Conservation (phyloP, 2,329 filamentous ascomycete genomes). For the Dendrostoma leiphaemia region DNA sequence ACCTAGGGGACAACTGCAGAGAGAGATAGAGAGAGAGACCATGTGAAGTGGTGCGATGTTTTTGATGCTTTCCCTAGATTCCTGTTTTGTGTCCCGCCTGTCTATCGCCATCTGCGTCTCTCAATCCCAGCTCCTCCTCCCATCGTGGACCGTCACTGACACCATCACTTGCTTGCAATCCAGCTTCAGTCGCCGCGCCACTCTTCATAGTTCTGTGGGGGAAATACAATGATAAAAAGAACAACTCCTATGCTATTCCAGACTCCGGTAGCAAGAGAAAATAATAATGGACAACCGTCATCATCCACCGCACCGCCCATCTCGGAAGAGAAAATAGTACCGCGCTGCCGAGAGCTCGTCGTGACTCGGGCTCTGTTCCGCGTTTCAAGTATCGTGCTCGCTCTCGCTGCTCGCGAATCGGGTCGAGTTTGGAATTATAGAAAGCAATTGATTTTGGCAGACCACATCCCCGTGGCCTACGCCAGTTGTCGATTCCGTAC, state of each 20-base stretch:
- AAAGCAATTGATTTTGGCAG: not conserved
- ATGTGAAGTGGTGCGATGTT: not conserved
- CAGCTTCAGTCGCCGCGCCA: not conserved
- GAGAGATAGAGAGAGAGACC: too few species aligned
- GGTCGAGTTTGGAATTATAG: not conserved
- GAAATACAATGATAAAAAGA: slow-evolving; percentile 4
- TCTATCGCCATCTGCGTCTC: slow-evolving; percentile 3
- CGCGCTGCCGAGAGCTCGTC: not conserved
- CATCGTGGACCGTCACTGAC: not conserved
- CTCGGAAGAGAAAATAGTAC: slow-evolving; percentile 1
- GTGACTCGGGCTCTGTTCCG: not conserved
- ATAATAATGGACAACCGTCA: not conserved
- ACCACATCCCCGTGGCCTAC: too few species aligned
- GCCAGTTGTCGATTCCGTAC: not conserved
- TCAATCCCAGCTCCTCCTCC: not conserved
- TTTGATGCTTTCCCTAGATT: slow-evolving; percentile 19
- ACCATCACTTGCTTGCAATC: not conserved
- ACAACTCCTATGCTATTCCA: slow-evolving; percentile 20
- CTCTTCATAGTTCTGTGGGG: slow-evolving; percentile 6
- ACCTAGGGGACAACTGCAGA: not conserved
- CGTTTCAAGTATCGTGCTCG: not conserved
- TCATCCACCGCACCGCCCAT: slow-evolving; percentile 4
- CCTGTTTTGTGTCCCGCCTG: slow-evolving; percentile 11
- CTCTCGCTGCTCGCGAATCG: not conserved
- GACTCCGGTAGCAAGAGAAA: slow-evolving; percentile 17